Percentiles rank a stretch among this genome's conserved stretches.
Conservation (phyloP, 1,139 yeast species). For the Waltiozyma sp. region DNA sequence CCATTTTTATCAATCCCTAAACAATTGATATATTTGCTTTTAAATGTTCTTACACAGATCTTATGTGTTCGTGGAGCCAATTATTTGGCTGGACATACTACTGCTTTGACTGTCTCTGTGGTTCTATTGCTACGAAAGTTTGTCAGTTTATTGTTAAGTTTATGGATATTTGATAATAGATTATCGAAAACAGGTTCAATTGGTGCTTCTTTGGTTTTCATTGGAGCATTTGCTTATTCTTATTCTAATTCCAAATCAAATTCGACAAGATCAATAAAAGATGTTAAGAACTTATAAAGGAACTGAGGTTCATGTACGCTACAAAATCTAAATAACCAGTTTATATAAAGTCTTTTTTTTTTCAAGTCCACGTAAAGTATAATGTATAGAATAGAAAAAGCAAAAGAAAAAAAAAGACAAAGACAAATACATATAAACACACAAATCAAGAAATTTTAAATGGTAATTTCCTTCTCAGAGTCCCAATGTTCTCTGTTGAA, state of each 20-base stretch:
- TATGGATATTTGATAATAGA: slow-evolving; percentile 34
- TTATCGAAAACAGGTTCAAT: slow-evolving; percentile 28
- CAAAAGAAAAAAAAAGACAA: background rate
- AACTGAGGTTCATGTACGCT: too few relatives aligned
- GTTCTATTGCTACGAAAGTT: slow-evolving; percentile 52
- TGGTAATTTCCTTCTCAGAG: slow-evolving; percentile 44
- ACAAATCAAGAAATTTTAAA: slow-evolving; percentile 3
- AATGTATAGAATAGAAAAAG: too few relatives aligned
- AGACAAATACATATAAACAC: background rate
- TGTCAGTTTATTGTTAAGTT: slow-evolving; percentile 44
- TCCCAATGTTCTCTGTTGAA: slow-evolving; percentile 43
- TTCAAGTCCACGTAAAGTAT: too few relatives aligned
- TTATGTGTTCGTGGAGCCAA: slow-evolving; percentile 61
- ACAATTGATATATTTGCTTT: slow-evolving; percentile 21
- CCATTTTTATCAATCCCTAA: slow-evolving; percentile 9
- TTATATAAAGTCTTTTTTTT: too few relatives aligned
- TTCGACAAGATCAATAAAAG: too few relatives aligned
- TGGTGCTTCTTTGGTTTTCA: slow-evolving; percentile 41
- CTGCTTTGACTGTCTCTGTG: slow-evolving; percentile 53
- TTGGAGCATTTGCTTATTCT: slow-evolving; percentile 41
- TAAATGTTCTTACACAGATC: slow-evolving; percentile 49
- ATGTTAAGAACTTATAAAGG: too few relatives aligned
- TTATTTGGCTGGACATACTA: slow-evolving; percentile 41
- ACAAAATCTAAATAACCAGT: too few relatives aligned
- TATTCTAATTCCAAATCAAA: too few relatives aligned